A percentile compares a stretch with the other conserved stretches of the same genome.
These are phyloP conservation scores for Erythrophleum fordii DNA, from an alignment of 306 rosid genomes.

Conservation along the genomic window DNA sequence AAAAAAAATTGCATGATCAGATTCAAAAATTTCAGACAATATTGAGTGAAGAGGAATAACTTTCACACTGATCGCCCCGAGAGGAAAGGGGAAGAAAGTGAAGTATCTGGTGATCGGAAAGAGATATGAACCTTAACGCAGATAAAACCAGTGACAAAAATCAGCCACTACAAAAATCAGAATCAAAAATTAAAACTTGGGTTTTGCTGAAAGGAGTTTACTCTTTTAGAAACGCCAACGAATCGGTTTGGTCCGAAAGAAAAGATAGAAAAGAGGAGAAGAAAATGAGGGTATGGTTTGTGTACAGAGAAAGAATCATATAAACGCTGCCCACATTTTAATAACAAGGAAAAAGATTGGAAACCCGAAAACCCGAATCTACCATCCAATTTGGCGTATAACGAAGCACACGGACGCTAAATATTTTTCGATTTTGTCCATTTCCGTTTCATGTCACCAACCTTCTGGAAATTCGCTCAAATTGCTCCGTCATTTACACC, in stretches of 20 bases:
- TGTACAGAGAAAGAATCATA: not conserved
- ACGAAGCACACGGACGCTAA: not conserved
- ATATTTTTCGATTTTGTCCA: not conserved
- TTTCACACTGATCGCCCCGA: not conserved
- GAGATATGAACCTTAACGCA: slow-evolving; percentile 10
- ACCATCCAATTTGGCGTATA: not conserved
- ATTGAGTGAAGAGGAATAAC: not conserved
- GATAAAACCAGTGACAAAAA: not conserved
- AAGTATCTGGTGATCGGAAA: not conserved
- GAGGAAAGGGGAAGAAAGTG: slow-evolving; percentile 5
- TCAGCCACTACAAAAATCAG: not conserved
- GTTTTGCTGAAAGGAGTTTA: not conserved
- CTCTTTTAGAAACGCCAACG: slow-evolving; percentile 6
- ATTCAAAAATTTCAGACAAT: not conserved
- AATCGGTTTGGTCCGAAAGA: not conserved
- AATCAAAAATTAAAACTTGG: not conserved
- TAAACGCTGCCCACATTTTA: not conserved
- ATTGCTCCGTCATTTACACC: not conserved
- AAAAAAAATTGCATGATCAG: not conserved
- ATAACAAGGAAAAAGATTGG: slow-evolving; percentile 27
- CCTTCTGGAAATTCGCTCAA: not conserved
- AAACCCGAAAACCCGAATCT: not conserved
- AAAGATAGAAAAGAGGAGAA: slow-evolving; percentile 2
- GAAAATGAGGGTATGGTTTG: slow-evolving; percentile 20
- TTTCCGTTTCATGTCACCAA: not conserved